Conservation (phyloP, 352 stramenopile species). For the Labyrinthula sp. region DNA sequence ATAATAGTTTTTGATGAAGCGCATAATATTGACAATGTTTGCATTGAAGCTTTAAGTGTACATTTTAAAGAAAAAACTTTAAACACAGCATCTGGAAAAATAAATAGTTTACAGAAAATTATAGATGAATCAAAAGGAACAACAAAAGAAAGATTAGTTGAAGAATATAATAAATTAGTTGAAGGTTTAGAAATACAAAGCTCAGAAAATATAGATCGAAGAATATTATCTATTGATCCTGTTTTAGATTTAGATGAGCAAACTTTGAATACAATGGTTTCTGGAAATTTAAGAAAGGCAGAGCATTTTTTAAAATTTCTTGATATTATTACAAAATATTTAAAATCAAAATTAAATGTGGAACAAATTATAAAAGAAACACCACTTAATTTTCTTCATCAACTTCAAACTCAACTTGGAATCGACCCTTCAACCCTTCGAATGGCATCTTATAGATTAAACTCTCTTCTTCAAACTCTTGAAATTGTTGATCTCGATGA, state of each 20-base stretch:
- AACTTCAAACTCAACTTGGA: constrained; percentile 26
- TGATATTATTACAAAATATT: constrained; percentile 78
- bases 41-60: constrained; percentile 90
- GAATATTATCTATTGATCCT: constrained; percentile 42
- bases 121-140: constrained; percentile 52
- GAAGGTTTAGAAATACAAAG: constrained; percentile 73
- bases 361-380: constrained; percentile 81
- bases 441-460: constrained; percentile 88
- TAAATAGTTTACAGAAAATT: constrained; percentile 38
- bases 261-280: constrained; percentile 27
- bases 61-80: constrained; percentile 71
- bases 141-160: constrained; percentile 65
- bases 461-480: constrained; percentile 49
- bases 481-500: constrained; percentile 89
- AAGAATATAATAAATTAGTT: constrained; percentile 81
- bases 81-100: constrained; percentile 66
- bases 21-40: constrained; percentile 98
- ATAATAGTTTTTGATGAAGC: constrained; percentile 75
- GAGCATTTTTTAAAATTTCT: constrained; percentile 96
- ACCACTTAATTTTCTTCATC: constrained; percentile 78
- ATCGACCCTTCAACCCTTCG: constrained; percentile 87
- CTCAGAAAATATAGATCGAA: too few relatives aligned
- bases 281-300: constrained; percentile 81
- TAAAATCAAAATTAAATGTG: constrained; percentile 53
- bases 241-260: constrained; percentile 51